Base-by-base conservation (phyloP, 352 stramenopile species). In the Phytophthora pistaciae region DNA sequence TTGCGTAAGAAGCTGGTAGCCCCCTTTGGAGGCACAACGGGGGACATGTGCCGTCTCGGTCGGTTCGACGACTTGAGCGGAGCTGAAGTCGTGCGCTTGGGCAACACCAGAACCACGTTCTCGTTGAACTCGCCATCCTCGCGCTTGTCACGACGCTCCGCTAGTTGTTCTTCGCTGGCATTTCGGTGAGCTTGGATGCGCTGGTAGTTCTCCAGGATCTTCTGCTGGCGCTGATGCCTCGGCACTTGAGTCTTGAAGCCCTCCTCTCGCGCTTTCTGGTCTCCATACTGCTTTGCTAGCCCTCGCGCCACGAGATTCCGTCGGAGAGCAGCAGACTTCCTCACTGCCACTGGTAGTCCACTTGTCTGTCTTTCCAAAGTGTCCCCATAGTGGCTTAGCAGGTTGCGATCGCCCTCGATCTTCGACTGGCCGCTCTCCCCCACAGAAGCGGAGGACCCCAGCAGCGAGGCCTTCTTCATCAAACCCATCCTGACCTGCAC, bases 301-400 rank as follows among this genome's bases (percentile, higher is more conserved):
- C 75, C 78, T 66, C 72, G 62, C 16, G 78, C 78, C 27, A 83
- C 56, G 16, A 74, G 29, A 46, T 78, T 80, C 38, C 70, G 72
- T 6, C 75, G 72, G 36, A 82, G 60, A 36, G 61, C 56, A 50
- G 66, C 59, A 48, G 60, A 67, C 36, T 72, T 70, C 25, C 44
- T 25, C 10, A 27, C 42, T 16, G 48, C 20, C 36, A 68, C 55
- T 46, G 46, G 27, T 2, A 64, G 46, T 4, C 14, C 40, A n/a
- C 29, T 10, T 14, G 48, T 36, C 7, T 61, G 42, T 33, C 56
- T 59, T 9, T 54, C 54, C 18, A 50, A 20, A 8, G 31, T 49
- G 46, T 25, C 18, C 8, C 67, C 60, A 36, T 64, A 76, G 49
- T 74, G 72, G 25, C 70, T 78, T 21, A 78, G 60, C 5, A 74